These are phyloP conservation scores for Neurospora sp. DNA, from an alignment of 495 filamentous ascomycete species.

Conservation along the genomic window DNA sequence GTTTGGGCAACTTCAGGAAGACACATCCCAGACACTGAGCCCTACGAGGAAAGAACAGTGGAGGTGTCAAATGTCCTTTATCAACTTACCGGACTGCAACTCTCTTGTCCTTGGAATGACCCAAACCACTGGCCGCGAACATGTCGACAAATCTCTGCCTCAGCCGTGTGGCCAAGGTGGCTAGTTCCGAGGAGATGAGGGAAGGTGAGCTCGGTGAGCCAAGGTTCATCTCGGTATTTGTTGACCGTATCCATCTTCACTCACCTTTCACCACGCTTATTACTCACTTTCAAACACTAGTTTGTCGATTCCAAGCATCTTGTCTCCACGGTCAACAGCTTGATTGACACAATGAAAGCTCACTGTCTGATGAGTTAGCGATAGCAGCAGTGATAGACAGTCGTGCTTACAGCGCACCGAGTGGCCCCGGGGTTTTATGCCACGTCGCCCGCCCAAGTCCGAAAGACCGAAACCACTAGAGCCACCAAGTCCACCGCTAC, in stretches of 20 bases:
- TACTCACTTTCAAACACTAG: background rate
- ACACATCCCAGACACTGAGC: background rate
- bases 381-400: no score
- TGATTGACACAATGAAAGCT: background rate
- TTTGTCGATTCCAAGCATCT: background rate
- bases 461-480: no score
- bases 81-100: background rate
- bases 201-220: background rate
- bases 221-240: background rate
- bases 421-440: no score
- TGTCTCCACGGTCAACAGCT: background rate
- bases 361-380: no score
- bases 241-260: background rate
- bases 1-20: background rate
- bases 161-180: background rate
- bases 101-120: background rate
- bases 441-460: no score
- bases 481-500: no score
- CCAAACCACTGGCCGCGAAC: background rate
- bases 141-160: background rate
- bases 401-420: no score
- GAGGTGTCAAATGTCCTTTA: background rate
- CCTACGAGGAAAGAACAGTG: background rate
- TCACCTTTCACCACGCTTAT: background rate
- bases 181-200: background rate